Conservation (phyloP, 768 basidiomycete species). For the Tricholomella constricta region DNA sequence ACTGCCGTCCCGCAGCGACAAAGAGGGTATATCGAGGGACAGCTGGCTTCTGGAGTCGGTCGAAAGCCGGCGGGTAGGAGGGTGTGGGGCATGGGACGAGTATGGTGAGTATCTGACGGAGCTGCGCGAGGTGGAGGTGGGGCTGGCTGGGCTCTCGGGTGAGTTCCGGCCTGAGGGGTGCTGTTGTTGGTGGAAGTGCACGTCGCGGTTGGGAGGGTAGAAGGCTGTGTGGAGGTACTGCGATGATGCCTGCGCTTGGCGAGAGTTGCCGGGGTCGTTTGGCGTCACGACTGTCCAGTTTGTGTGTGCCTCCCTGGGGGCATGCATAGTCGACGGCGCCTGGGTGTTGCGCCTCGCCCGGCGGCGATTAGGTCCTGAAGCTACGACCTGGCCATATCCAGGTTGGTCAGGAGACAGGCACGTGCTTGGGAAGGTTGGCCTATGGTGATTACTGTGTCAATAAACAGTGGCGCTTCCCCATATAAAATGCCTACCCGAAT, state of each 20-base stretch:
- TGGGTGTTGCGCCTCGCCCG: conserved; percentile 58
- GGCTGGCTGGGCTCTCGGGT: conserved; percentile 12
- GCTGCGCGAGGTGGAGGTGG: conserved; percentile 8
- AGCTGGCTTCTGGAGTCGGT: conserved; percentile 24
- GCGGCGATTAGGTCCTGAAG: conserved; percentile 59
- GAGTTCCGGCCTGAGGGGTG: conserved; percentile 11
- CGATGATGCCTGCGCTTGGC: conserved; percentile 8
- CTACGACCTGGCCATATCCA: conserved; percentile 83
- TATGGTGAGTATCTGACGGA: conserved; percentile 30
- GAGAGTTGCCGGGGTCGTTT: conserved; percentile 11
- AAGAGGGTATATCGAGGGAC: conserved; percentile 35
- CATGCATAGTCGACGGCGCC: conserved; percentile 25
- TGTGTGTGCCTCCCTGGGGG: conserved; percentile 23
- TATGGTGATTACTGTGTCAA: conserved; percentile 27
- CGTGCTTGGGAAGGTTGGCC: conserved; percentile 81
- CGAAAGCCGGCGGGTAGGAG: conserved; percentile 23
- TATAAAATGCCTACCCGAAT: conserved; percentile 63
- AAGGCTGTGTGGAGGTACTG: conserved; percentile 14
- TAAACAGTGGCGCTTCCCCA: background rate
- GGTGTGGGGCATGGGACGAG: conserved; percentile 24
- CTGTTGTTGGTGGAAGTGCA: conserved; percentile 16
- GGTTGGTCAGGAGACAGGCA: conserved; percentile 86
- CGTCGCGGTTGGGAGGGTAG: conserved; percentile 14
- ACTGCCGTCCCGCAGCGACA: conserved; percentile 21
- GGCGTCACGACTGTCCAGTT: conserved; percentile 55